Conservation (phyloP, 495 filamentous ascomycete species). For the Margaritispora aquatica region DNA sequence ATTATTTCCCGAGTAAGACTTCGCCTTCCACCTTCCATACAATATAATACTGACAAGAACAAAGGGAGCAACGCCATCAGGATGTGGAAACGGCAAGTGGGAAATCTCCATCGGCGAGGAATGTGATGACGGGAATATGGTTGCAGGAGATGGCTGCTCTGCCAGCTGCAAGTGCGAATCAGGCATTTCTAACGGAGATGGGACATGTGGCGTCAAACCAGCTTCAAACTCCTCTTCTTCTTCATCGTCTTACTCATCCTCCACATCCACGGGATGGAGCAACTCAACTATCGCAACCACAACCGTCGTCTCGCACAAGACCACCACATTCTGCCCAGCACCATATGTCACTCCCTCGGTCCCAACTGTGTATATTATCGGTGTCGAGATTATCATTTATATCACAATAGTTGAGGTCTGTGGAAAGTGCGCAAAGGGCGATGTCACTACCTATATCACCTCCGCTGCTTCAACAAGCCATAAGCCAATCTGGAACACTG, state of each 20-base stretch:
- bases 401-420: conserved; percentile 29
- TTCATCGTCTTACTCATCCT: background rate
- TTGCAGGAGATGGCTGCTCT: conserved; percentile 34
- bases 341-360: conserved; percentile 19
- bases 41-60: background rate
- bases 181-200: conserved; percentile 25
- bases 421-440: conserved; percentile 21
- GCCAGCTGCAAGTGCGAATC: conserved; percentile 33
- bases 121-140: conserved; percentile 35
- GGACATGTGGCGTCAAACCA: conserved; percentile 14
- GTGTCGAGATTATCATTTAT: conserved; percentile 33
- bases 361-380: conserved; percentile 25
- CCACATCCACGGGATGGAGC: background rate
- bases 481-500: conserved; percentile 34
- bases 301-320: background rate
- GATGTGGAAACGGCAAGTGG: conserved; percentile 41
- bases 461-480: conserved; percentile 12
- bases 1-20: conserved; percentile 33
- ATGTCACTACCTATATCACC: conserved; percentile 24
- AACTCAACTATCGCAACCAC: background rate
- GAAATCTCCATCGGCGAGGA: conserved; percentile 35
- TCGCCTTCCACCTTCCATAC: background rate
- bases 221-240: conserved; percentile 2
- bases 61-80: conserved; percentile 35
- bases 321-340: conserved; percentile 5